Evolutionary conservation across 2,329 filamentous ascomycete genomes (phyloP).

Genomic region (Microsporum ferrugineum): DNA sequence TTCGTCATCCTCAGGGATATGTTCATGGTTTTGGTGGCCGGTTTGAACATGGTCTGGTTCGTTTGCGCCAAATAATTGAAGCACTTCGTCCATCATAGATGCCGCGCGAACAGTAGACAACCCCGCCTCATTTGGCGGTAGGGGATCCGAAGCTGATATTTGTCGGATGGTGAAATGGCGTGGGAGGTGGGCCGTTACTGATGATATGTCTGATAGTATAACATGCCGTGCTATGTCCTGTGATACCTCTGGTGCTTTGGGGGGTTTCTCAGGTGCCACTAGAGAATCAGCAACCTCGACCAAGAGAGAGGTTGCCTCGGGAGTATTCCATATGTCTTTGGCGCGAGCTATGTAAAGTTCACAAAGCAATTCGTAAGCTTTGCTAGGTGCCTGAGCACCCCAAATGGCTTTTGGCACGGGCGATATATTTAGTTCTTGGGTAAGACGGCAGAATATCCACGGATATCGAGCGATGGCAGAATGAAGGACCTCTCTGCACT

Average conservation of each 20-base stretch:
- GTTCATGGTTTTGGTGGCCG: not conserved
- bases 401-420: conserved; percentile 67
- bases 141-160: conserved; percentile 68
- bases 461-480: conserved; percentile 62
- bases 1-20: not conserved
- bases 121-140: conserved; percentile 50
- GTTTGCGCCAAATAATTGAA: not conserved
- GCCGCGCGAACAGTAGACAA: not conserved
- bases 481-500: conserved; percentile 54
- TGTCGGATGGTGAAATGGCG: conserved; percentile 50
- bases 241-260: conserved; percentile 38
- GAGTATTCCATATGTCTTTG: conserved; percentile 77
- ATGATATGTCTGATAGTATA: conserved; percentile 62
- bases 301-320: conserved; percentile 57
- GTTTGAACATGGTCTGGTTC: not conserved
- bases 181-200: conserved; percentile 60
- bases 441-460: conserved; percentile 73
- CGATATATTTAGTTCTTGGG: conserved; percentile 67
- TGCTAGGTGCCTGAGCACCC: conserved; percentile 59
- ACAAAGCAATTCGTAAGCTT: conserved; percentile 56
- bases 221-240: conserved; percentile 60
- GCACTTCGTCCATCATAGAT: conserved; percentile 6
- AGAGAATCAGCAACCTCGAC: conserved; percentile 54
- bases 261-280: conserved; percentile 31
- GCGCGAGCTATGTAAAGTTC: conserved; percentile 64